These are phyloP conservation scores for Sequoia sempervirens DNA, from an alignment of 75 land plant genomes.

Conservation along the genomic window DNA sequence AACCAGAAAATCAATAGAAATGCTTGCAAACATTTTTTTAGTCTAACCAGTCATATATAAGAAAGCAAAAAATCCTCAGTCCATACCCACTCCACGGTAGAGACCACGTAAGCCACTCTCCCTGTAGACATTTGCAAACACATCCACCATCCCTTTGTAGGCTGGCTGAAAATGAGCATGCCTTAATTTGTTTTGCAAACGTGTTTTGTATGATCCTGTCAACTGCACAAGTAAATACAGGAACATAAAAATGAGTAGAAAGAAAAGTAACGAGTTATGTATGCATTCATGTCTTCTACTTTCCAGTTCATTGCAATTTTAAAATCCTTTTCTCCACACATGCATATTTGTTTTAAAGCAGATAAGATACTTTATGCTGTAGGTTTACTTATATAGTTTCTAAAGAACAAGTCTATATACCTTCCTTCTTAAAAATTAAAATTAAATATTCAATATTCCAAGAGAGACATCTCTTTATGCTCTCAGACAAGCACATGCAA, in stretches of 20 bases:
- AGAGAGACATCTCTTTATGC: too few relatives aligned
- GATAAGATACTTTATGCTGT: neutral
- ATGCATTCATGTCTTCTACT: neutral
- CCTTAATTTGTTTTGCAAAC: conserved; percentile 8
- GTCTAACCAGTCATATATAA: neutral
- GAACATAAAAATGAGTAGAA: neutral
- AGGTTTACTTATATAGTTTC: neutral
- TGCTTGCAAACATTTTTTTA: neutral
- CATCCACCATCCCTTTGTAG: conserved; percentile 73
- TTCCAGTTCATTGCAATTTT: neutral
- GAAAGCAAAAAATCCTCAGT: neutral
- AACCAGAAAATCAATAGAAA: neutral
- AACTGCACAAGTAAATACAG: conserved; percentile 1
- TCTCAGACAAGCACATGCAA: neutral
- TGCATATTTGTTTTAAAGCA: neutral
- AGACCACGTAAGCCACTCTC: conserved; percentile 70
- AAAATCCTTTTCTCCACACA: neutral
- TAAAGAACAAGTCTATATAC: neutral
- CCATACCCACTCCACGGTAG: conserved; percentile 82
- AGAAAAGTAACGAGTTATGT: neutral
- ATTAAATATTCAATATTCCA: neutral
- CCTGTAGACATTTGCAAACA: conserved; percentile 49
- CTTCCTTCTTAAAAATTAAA: neutral
- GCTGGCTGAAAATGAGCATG: conserved; percentile 19
- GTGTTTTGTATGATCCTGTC: conserved; percentile 7